Evolutionary conservation across 257 asterid species (phyloP), one percentile per base, ranked within the genome.

Genomic region (Nyctanthes arbortristis): DNA sequence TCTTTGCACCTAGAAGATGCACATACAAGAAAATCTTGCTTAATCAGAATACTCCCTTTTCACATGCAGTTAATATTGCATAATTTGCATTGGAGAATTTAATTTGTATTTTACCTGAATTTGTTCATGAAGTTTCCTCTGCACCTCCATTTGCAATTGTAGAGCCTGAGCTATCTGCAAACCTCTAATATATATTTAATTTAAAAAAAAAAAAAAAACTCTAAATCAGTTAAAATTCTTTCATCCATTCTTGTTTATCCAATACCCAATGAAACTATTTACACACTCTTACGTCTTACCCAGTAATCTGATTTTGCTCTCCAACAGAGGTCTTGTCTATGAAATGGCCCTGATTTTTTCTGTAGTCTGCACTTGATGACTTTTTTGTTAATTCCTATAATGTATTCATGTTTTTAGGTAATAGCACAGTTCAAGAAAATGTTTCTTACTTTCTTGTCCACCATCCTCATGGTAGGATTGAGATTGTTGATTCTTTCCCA

Each of bases 131-230:
- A 93, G 91, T 66, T 93, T 87, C 73, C 83, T 88, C 80, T 93
- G 96, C 67, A 92, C 97, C 58, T 90, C 98, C 97, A 86, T 90
- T 76, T 88, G 98, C 80, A 90, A 52, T 72, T 90, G 89, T 65
- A 88, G 65, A 74, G 96, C 93, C 66, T 79, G 73, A 18, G 91
- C 72, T 30, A 87, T 81, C 76, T 88, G 82, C 72, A 43, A 52
- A 67, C 84, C 79, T 76, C 87, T 84, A 81, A 66, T 40, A n/a
- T n/a, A n/a, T n/a, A n/a, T n/a, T n/a, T n/a, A n/a, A n/a, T n/a
- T n/a, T n/a, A n/a, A n/a, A n/a, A n/a, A n/a, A n/a, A n/a, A 66
- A 62, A 74, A 28, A 66, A 37, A n/a, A 32, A 74, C 13, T n/a
- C 39, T 59, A n/a, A 33, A 47, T 75, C n/a, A 73, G 76, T 61